Evolutionary conservation across 2,329 filamentous ascomycete genomes (phyloP).

Genomic region (Furcasterigmium sp.): DNA sequence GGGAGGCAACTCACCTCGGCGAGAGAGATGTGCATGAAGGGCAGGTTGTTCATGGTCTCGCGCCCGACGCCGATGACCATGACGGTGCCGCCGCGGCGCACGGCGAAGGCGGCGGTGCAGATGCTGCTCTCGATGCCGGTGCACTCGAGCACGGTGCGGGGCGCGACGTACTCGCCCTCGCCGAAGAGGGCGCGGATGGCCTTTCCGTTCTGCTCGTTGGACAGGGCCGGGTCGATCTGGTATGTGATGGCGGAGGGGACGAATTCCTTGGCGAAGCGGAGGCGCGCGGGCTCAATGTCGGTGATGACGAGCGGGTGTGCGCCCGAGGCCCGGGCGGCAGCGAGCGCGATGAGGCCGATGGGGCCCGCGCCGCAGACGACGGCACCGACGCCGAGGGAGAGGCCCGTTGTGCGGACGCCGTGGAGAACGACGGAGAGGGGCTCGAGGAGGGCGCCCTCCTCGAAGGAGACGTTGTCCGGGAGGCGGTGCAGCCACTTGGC

Average conservation of each 20-base stretch:
- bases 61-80: slow-evolving; percentile 62
- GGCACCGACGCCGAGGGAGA: slow-evolving; percentile 49
- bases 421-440: slow-evolving; percentile 59
- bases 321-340: slow-evolving; percentile 54
- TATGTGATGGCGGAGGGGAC: slow-evolving; percentile 51
- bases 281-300: slow-evolving; percentile 50
- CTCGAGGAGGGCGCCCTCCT: slow-evolving; percentile 58
- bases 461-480: slow-evolving; percentile 49
- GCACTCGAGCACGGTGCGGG: slow-evolving; percentile 57
- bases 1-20: slow-evolving; percentile 40
- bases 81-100: slow-evolving; percentile 52
- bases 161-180: slow-evolving; percentile 46
- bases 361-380: slow-evolving; percentile 59
- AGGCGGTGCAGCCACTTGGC: slow-evolving; percentile 56
- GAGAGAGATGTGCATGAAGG: slow-evolving; percentile 61
- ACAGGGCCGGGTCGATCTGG: slow-evolving; percentile 39
- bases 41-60: slow-evolving; percentile 58
- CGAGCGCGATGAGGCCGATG: slow-evolving; percentile 55
- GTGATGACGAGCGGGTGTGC: slow-evolving; percentile 61
- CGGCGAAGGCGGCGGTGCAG: slow-evolving; percentile 51
- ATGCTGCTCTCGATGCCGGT: slow-evolving; percentile 62
- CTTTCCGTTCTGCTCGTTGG: slow-evolving; percentile 42
- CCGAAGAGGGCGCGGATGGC: slow-evolving; percentile 51
- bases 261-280: slow-evolving; percentile 53
- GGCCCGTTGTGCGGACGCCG: slow-evolving; percentile 46